phyloP scores from a whole-genome alignment of 2,329 filamentous ascomycete genomes.

The Neonectria sp. region DNA sequence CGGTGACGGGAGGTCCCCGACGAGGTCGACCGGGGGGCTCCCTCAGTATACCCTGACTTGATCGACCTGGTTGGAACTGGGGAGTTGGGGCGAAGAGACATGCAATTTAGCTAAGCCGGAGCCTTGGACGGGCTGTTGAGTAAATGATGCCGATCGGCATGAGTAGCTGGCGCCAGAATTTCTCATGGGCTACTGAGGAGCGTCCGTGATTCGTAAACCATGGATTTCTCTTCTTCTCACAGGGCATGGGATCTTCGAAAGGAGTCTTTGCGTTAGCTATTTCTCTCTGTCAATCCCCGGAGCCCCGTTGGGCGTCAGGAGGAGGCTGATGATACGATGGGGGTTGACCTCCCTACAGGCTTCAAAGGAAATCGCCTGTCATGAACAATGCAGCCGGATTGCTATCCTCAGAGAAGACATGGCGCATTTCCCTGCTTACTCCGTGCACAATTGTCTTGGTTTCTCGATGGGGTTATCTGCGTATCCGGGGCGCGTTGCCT shows the following conservation, averaged over 20 bases:
- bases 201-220: background rate
- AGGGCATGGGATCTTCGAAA: background rate
- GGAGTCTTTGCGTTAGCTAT: background rate
- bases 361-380: background rate
- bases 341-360: background rate
- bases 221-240: too few relatives aligned
- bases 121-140: background rate
- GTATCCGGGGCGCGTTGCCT: constrained; percentile 30
- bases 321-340: background rate
- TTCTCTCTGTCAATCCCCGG: background rate
- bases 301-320: background rate
- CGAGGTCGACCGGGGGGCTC: constrained; percentile 12
- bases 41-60: constrained; percentile 6
- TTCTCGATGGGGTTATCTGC: constrained; percentile 22
- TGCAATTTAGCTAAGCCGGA: background rate
- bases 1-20: constrained; percentile 10
- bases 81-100: constrained; percentile 14
- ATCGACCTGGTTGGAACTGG: background rate
- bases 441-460: background rate
- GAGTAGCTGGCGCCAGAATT: constrained; percentile 15
- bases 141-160: background rate
- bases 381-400: background rate
- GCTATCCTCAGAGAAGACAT: too few relatives aligned
- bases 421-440: constrained; percentile 7
- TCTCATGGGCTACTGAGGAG: background rate